Evolutionary conservation across 768 basidiomycete genomes (phyloP), one percentile per base, ranked within the genome.

Genomic region (Rhizopogon vulgaris): DNA sequence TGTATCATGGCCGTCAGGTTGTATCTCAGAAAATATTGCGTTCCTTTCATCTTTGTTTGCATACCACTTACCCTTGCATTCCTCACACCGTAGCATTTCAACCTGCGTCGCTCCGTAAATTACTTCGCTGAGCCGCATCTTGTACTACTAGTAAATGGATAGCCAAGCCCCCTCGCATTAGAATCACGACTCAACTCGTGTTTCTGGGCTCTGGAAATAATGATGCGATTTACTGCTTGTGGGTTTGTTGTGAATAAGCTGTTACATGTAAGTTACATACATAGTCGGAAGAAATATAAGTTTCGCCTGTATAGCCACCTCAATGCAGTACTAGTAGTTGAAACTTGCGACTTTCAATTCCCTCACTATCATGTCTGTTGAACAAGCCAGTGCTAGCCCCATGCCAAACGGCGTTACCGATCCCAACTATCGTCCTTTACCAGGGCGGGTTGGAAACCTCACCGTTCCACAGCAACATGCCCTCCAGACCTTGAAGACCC

Each of bases 381-480:
- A 68, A 52, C 67, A 72, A 17, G 80, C 79, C 46, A 79, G 71
- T 65, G 82, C 75, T 48, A 80, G 78, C 39, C 69, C 77, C 1
- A 70, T 83, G 62, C 82, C 83, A 15, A 70, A 69, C 34, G 82
- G 82, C 52, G 70, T 83, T 54, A 83, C 83, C 3, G 78, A 85
- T 67, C 76, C 82, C 15, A 77, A 77, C 65, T 86, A 83, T 67
- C 79, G 72, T 59, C 85, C 86, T 11, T 71, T 73, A 1, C 83
- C 89, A 17, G 90, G 91, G 14, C 77, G 84, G 28, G 70, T 90
- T 37, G 91, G 91, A n/a, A 91, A 93, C 66, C 77, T 94, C 60
- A 78, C 79, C 1, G 64, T 74, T 0, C 53, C 65, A 6, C 87
- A 92, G 62, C 77, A 78, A 56, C 72, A 82, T 54, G 76, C 82